These are phyloP conservation scores for Ogataea pignaliae DNA, from an alignment of 805 yeast species.

Conservation along the genomic window DNA sequence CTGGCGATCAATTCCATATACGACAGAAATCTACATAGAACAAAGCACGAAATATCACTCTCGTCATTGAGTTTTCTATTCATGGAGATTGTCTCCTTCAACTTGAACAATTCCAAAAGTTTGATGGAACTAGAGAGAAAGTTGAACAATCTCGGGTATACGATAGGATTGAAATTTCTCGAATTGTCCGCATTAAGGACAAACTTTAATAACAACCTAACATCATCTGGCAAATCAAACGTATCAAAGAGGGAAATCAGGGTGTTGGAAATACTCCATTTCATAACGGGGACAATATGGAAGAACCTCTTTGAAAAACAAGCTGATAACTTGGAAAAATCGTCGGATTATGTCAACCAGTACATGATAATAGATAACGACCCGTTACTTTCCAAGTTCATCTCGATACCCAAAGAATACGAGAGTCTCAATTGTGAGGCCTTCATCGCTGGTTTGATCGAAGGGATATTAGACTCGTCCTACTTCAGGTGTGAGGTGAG, in stretches of 20 bases:
- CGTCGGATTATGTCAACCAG: slow-evolving; percentile 57
- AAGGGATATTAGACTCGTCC: slow-evolving; percentile 72
- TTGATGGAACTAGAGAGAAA: slow-evolving; percentile 57
- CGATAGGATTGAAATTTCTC: slow-evolving; percentile 65
- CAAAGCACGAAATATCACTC: slow-evolving; percentile 61
- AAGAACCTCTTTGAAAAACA: slow-evolving; percentile 66
- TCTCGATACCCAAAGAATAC: slow-evolving; percentile 76
- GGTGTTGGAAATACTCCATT: slow-evolving; percentile 71
- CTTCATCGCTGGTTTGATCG: slow-evolving; percentile 79
- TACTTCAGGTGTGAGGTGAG: slow-evolving; percentile 71
- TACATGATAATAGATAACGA: slow-evolving; percentile 75
- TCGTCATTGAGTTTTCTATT: slow-evolving; percentile 67
- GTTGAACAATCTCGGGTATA: slow-evolving; percentile 71
- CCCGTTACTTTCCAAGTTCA: slow-evolving; percentile 67
- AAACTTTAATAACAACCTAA: slow-evolving; percentile 40
- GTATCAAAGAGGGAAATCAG: slow-evolving; percentile 59
- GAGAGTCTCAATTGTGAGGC: slow-evolving; percentile 77
- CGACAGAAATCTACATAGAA: slow-evolving; percentile 64
- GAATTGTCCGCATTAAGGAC: slow-evolving; percentile 69
- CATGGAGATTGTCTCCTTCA: slow-evolving; percentile 64
- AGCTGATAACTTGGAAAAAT: slow-evolving; percentile 43
- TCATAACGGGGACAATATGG: slow-evolving; percentile 74
- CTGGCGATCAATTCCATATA: slow-evolving; percentile 40
- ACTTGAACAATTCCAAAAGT: slow-evolving; percentile 58
- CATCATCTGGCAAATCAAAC: slow-evolving; percentile 57